These are phyloP conservation scores for Psidium guajava DNA, from an alignment of 345 rosid species.

Conservation along the genomic window DNA sequence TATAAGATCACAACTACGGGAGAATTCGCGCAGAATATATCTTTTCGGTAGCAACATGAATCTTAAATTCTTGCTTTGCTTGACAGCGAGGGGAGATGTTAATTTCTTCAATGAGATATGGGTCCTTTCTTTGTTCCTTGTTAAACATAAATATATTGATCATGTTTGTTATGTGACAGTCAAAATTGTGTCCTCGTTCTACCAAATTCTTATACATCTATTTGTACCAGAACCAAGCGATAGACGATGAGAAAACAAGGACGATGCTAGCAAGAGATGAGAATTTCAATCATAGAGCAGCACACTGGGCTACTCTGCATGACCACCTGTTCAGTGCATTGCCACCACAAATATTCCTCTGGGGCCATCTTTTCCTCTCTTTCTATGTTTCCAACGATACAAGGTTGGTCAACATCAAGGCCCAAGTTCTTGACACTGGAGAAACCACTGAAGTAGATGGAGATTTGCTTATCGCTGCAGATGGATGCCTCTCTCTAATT, in stretches of 20 bases:
- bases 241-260: slow-evolving; percentile 22
- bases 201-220: neutral
- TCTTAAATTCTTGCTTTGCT: neutral
- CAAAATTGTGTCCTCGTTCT: neutral
- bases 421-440: slow-evolving; percentile 29
- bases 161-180: neutral
- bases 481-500: slow-evolving; percentile 59
- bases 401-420: slow-evolving; percentile 26
- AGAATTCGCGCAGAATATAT: neutral
- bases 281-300: slow-evolving; percentile 52
- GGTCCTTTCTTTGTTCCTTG: neutral
- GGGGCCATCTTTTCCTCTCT: slow-evolving; percentile 61
- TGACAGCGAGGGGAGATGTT: neutral
- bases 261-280: slow-evolving; percentile 48
- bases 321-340: slow-evolving; percentile 30
- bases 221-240: slow-evolving; percentile 31
- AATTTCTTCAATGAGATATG: neutral
- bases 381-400: slow-evolving; percentile 32
- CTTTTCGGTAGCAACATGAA: neutral
- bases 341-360: slow-evolving; percentile 37
- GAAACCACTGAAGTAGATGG: slow-evolving; percentile 41
- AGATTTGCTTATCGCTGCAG: slow-evolving; percentile 69
- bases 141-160: neutral
- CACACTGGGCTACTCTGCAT: slow-evolving; percentile 70
- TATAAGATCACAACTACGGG: neutral